phyloP scores from a whole-genome alignment of 352 stramenopile genomes.

The Phytophthora lateralis region DNA sequence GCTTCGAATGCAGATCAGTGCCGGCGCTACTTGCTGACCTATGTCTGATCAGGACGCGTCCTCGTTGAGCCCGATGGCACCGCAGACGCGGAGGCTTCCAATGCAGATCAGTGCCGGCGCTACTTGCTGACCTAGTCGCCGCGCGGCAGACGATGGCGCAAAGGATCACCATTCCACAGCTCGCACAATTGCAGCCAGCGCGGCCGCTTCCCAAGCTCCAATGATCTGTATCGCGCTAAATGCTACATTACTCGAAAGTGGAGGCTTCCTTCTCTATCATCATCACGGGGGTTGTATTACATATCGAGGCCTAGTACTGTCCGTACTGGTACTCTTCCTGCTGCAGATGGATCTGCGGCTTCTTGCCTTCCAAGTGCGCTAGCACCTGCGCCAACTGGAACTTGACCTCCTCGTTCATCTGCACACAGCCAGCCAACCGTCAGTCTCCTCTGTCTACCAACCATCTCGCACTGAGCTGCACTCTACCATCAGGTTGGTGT shows the following conservation, averaged over 20 bases:
- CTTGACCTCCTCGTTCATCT: constrained; percentile 85
- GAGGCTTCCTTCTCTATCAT: constrained; percentile 7
- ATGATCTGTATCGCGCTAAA: not conserved
- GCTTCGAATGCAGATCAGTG: constrained; percentile 13
- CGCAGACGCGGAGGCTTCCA: not conserved
- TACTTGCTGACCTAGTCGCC: not conserved
- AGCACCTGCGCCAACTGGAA: constrained; percentile 78
- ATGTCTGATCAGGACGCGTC: constrained; percentile 11
- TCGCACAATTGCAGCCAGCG: not conserved
- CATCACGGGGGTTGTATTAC: constrained; percentile 31
- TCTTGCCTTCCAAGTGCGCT: constrained; percentile 64
- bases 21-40: not conserved
- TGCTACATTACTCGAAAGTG: not conserved
- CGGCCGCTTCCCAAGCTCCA: not conserved
- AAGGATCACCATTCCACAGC: not conserved
- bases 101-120: constrained; percentile 11
- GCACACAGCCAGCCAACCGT: constrained; percentile 5
- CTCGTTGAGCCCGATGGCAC: not conserved
- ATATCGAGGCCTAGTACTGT: constrained; percentile 33
- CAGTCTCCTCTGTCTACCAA: not conserved
- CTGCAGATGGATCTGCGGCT: constrained; percentile 39
- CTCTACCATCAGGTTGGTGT: constrained; percentile 69
- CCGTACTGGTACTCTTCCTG: constrained; percentile 29
- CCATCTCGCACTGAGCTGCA: not conserved
- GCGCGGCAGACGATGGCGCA: not conserved